These are phyloP conservation scores for Kwoniella botswanensis DNA, from an alignment of 768 basidiomycete species.

Conservation along the genomic window DNA sequence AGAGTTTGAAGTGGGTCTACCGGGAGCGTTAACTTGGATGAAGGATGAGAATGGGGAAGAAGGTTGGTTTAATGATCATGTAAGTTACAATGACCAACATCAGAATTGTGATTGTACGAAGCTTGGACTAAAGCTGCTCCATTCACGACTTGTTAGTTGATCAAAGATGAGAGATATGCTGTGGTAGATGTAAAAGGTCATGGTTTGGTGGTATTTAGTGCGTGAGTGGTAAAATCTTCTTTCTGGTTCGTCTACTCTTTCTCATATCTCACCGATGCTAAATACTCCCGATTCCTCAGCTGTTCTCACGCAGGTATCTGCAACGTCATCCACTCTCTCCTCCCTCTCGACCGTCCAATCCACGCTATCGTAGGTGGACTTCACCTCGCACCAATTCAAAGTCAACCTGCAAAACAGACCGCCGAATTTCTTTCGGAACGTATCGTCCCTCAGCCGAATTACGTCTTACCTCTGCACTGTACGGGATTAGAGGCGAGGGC, in stretches of 20 bases:
- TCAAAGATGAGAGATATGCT: constrained; percentile 83
- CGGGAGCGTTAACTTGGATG: constrained; percentile 71
- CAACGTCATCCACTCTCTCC: constrained; percentile 76
- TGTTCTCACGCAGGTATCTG: constrained; percentile 83
- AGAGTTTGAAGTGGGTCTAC: constrained; percentile 70
- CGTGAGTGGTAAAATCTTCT: too few species aligned
- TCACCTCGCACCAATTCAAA: constrained; percentile 76
- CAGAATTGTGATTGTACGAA: not conserved
- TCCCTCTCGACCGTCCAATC: constrained; percentile 69
- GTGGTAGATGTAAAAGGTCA: constrained; percentile 79
- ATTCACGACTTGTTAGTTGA: constrained; percentile 61
- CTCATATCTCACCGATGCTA: too few species aligned
- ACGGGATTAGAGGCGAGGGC: constrained; percentile 78
- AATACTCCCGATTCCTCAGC: too few species aligned
- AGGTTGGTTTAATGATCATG: constrained; percentile 67
- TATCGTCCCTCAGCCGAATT: constrained; percentile 69
- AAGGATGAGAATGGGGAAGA: constrained; percentile 45
- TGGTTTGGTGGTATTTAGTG: constrained; percentile 80
- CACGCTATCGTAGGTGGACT: constrained; percentile 85
- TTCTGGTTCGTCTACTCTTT: too few species aligned
- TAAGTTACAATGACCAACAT: constrained; percentile 44
- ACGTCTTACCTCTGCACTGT: constrained; percentile 83
- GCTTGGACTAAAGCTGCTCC: not conserved
- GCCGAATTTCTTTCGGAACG: constrained; percentile 71
- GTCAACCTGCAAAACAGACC: constrained; percentile 69